phyloP scores from a whole-genome alignment of 2,329 filamentous ascomycete genomes.

The Phoma sp. region DNA sequence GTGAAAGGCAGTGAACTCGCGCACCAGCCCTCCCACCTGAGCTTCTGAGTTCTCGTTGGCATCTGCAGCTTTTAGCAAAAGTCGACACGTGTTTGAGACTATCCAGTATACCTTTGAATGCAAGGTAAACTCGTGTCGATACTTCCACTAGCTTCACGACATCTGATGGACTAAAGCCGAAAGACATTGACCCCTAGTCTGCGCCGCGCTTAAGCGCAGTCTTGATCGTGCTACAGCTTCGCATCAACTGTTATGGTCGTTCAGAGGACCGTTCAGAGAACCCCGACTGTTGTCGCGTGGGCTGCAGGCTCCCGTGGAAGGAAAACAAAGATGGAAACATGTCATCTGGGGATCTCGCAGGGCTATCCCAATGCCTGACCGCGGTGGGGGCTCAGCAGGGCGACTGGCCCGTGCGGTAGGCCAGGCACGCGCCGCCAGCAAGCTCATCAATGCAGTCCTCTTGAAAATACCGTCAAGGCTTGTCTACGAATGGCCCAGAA shows the following conservation, averaged over 20 bases:
- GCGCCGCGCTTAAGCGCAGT: conserved; percentile 41
- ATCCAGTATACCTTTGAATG: conserved; percentile 41
- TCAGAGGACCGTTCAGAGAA: conserved; percentile 5
- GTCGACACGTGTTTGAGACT: background rate
- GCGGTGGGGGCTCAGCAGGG: conserved; percentile 24
- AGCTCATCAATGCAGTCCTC: background rate
- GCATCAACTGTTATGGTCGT: conserved; percentile 30
- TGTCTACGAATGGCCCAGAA: background rate
- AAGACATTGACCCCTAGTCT: conserved; percentile 36
- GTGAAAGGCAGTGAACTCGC: conserved; percentile 41
- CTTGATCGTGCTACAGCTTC: conserved; percentile 16
- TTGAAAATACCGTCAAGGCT: background rate
- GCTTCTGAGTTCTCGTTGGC: conserved; percentile 45
- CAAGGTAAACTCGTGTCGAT: conserved; percentile 42
- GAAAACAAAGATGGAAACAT: conserved; percentile 17
- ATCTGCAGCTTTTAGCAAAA: conserved; percentile 31
- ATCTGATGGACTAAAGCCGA: conserved; percentile 42
- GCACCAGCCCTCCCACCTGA: conserved; percentile 41
- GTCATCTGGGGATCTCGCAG: conserved; percentile 16
- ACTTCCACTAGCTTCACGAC: conserved; percentile 42
- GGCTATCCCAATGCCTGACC: conserved; percentile 22
- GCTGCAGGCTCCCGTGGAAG: conserved; percentile 19
- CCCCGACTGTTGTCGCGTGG: conserved; percentile 24
- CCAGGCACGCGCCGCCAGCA: conserved; percentile 16
- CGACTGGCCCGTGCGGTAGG: conserved; percentile 9